phyloP scores from a whole-genome alignment of 352 stramenopile species.

The Plasmopara halstedii region DNA sequence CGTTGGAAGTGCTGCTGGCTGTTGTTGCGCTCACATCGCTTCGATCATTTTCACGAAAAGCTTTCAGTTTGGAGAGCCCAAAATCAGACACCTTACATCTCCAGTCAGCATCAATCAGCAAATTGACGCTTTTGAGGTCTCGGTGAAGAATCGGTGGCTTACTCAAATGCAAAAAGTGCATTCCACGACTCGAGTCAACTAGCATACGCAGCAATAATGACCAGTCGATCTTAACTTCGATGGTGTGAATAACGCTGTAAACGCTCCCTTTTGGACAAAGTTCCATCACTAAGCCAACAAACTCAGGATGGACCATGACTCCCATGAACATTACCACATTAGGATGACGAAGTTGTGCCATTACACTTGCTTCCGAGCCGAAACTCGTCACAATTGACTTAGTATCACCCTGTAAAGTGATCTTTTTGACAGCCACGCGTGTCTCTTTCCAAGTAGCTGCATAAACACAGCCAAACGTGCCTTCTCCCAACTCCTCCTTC shows the following conservation, averaged over 20 bases:
- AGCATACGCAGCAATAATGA: constrained; percentile 81
- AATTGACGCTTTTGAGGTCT: constrained; percentile 87
- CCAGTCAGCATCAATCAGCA: constrained; percentile 85
- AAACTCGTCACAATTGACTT: constrained; percentile 81
- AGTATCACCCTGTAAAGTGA: constrained; percentile 68
- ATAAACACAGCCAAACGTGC: constrained; percentile 74
- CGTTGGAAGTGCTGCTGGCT: constrained; percentile 6
- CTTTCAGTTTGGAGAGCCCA: constrained; percentile 81
- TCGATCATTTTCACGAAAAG: constrained; percentile 46
- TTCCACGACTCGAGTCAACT: constrained; percentile 78
- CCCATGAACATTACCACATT: constrained; percentile 90
- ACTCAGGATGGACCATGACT: constrained; percentile 82
- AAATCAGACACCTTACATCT: constrained; percentile 88
- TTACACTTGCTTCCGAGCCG: constrained; percentile 71
- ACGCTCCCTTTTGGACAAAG: constrained; percentile 81
- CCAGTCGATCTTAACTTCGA: constrained; percentile 81
- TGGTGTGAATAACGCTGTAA: constrained; percentile 71
- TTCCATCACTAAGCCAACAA: constrained; percentile 85
- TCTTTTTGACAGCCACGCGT: constrained; percentile 78
- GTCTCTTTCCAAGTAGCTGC: constrained; percentile 77
- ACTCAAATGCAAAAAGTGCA: constrained; percentile 89
- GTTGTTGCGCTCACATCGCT: constrained; percentile 20
- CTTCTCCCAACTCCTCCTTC: constrained; percentile 70
- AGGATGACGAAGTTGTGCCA: constrained; percentile 74
- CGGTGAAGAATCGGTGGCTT: constrained; percentile 84